Percentiles rank a stretch among this genome's conserved stretches.
phyloP scores from a whole-genome alignment of 345 rosid species.

The Euclidium syriacum region DNA sequence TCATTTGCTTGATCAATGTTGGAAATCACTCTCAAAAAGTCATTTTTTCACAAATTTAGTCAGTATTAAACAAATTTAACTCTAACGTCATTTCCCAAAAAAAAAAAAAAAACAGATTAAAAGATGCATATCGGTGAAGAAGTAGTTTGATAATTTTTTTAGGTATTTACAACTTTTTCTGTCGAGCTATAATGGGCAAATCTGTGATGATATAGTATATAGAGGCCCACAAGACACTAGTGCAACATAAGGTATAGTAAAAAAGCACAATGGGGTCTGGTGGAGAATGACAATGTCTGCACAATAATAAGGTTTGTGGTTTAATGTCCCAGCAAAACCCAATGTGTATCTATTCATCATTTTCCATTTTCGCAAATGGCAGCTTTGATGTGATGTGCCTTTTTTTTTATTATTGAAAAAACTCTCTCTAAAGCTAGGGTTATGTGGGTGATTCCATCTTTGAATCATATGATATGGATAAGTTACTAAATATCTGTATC shows the following conservation, averaged over 20 bases:
- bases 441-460: not conserved
- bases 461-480: not conserved
- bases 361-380: slow-evolving; percentile 1
- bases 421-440: not conserved
- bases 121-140: not conserved
- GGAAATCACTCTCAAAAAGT: not conserved
- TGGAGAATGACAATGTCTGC: slow-evolving; percentile 25
- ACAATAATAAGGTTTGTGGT: slow-evolving; percentile 16
- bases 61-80: not conserved
- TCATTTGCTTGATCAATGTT: not conserved
- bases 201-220: not conserved
- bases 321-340: not conserved
- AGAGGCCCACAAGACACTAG: slow-evolving; percentile 10
- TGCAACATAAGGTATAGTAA: slow-evolving; percentile 18
- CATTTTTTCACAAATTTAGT: not conserved
- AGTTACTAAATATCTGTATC: not conserved
- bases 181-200: not conserved
- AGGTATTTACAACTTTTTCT: not conserved
- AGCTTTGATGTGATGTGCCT: slow-evolving; percentile 18
- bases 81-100: not conserved
- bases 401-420: too few relatives aligned
- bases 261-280: slow-evolving; percentile 13
- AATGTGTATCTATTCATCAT: slow-evolving; percentile 6
- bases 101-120: too few relatives aligned
- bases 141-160: not conserved